A percentile compares a stretch with the other conserved stretches of the same genome.
Evolutionary conservation across 164 flowering plant species (phyloP).

Genomic region (Santalum album): DNA sequence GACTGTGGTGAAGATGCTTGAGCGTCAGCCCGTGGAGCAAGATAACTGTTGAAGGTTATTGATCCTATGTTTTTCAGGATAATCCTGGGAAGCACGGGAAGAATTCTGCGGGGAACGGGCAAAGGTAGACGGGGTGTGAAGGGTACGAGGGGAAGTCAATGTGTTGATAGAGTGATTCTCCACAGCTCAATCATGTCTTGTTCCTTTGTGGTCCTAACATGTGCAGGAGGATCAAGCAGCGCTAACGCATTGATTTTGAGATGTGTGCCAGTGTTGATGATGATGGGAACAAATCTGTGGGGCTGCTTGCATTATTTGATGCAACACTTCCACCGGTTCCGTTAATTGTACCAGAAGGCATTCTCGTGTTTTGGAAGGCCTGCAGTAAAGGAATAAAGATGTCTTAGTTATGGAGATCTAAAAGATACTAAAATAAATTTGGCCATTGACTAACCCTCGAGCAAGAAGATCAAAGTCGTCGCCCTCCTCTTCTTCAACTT

Average conservation of each 20-base stretch:
- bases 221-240: conserved; percentile 47
- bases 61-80: conserved; percentile 33
- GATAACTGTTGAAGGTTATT: conserved; percentile 41
- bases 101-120: conserved; percentile 23
- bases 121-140: conserved; percentile 28
- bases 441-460: conserved; percentile 63
- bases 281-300: no score
- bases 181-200: conserved; percentile 81
- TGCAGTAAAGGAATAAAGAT: conserved; percentile 20
- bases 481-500: neutral
- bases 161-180: conserved; percentile 63
- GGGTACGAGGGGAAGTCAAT: conserved; percentile 30
- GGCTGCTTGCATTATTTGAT: conserved; percentile 6
- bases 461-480: no score
- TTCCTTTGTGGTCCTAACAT: conserved; percentile 48
- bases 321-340: conserved; percentile 15
- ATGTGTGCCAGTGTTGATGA: conserved; percentile 10
- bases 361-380: conserved; percentile 46
- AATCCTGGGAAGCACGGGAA: conserved; percentile 20
- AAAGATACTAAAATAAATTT: neutral
- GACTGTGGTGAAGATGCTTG: no score
- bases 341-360: conserved; percentile 20
- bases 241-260: conserved; percentile 50
- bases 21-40: conserved; percentile 81
- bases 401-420: neutral